Evolutionary conservation across 352 stramenopile species (phyloP).

Genomic region (Globisporangium apiculatum): DNA sequence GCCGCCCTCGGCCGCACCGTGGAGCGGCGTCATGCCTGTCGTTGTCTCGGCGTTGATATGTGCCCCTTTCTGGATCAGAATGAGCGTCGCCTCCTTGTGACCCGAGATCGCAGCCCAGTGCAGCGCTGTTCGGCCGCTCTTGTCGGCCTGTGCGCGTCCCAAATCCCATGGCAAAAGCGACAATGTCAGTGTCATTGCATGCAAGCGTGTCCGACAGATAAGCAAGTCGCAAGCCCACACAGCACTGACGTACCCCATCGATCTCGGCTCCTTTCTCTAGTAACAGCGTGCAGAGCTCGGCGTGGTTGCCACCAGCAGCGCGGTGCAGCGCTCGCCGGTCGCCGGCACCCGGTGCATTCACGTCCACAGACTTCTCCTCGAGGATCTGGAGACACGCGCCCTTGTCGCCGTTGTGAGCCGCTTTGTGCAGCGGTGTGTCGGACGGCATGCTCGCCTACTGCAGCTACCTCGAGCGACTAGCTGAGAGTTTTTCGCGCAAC

Average conservation of each 20-base stretch:
- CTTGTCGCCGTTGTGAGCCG: constrained; percentile 88
- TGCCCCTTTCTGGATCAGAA: constrained; percentile 80
- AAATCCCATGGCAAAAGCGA: neutral
- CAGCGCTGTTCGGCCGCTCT: constrained; percentile 88
- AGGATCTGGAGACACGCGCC: constrained; percentile 80
- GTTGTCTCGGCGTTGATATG: constrained; percentile 88
- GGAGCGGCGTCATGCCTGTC: constrained; percentile 86
- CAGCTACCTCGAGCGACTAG: neutral
- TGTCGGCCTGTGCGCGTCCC: constrained; percentile 65
- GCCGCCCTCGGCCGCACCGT: constrained; percentile 85
- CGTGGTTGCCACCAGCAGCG: constrained; percentile 82
- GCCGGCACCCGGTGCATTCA: constrained; percentile 81
- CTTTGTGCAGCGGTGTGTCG: constrained; percentile 87
- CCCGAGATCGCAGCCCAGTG: constrained; percentile 92
- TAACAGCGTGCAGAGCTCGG: constrained; percentile 83
- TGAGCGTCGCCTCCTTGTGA: constrained; percentile 85
- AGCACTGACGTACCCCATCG: constrained; percentile 46
- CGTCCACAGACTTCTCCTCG: constrained; percentile 84
- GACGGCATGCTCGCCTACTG: constrained; percentile 51
- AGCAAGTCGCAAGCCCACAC: too few relatives aligned
- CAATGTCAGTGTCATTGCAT: neutral
- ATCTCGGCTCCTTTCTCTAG: constrained; percentile 85
- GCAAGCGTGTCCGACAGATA: neutral
- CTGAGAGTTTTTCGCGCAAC: too few relatives aligned
- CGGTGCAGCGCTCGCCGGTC: constrained; percentile 85